Evolutionary conservation across 73 alveolate species (phyloP), one percentile per base, ranked within the genome.

Genomic region (Symbiodinium pilosum): DNA sequence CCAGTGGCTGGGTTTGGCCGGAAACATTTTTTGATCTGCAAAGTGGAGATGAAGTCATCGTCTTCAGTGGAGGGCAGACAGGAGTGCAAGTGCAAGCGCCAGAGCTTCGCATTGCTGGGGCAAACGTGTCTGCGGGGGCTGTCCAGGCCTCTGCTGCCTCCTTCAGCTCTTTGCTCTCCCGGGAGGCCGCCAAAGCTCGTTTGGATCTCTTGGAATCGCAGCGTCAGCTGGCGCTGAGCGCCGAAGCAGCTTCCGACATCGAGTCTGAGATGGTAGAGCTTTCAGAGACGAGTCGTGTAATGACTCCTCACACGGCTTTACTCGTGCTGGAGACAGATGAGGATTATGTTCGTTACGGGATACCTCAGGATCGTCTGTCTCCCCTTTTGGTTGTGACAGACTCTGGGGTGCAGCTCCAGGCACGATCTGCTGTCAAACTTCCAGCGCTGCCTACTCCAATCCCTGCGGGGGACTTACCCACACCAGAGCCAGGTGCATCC

Each of bases 181-280:
- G 97, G 28, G 97, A 91, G 88, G 97, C 97, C 54, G 32, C 97
- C 32, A 85, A 86, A n/a, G 97, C 97, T 4, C 97, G 97, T 30
- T n/a, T 91, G 59, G 97, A 91, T 43, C 38, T 91, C 81, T 43
- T 91, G 77, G 97, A 91, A 43, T 85, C 97, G 34, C 42, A 42
- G 43, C 44, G 87, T 21, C 88, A 69, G 54, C 89, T 73, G 7
- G 41, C 43, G 2, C 44, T 16, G 85, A 36, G 85, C 18, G 85
- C 44, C 8, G 30, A 32, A 2, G 85, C 85, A 32, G n/a, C n/a
- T 2, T 26, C 59, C 47, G 54, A 86, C 52, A 59, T 87, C 42
- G 94, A 87, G 43, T 87, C 56, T 87, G 36, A 87, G 84, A 75
- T 87, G n/a, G 94, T 87, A 64, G 68, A 84, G 9, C 87, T 89